phyloP scores from a whole-genome alignment of 1,139 yeast species.

The Hanseniaspora uvarum region DNA sequence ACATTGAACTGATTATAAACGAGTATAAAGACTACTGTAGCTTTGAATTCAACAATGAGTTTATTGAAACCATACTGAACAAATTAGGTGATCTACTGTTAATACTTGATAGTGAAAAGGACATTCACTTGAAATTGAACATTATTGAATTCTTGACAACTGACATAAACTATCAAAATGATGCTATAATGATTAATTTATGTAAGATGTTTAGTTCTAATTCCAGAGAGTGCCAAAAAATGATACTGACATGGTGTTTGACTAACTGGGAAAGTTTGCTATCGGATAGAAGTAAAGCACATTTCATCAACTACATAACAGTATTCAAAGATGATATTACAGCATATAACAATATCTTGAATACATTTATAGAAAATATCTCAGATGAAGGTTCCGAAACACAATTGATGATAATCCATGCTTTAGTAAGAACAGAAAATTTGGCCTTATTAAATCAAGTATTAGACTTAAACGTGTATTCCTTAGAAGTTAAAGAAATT shows the following conservation, averaged over 20 bases:
- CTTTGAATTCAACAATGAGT: conserved; percentile 85
- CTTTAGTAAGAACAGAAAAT: conserved; percentile 5
- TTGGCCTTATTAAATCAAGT: neutral
- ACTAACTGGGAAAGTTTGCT: conserved; percentile 10
- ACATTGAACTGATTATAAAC: conserved; percentile 41
- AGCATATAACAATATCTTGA: neutral
- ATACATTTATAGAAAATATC: neutral
- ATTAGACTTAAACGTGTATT: neutral
- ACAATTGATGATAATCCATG: conserved; percentile 5
- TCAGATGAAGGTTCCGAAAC: conserved; percentile 16
- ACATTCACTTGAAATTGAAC: neutral
- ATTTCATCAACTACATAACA: conserved; percentile 8
- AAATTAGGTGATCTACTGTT: conserved; percentile 8
- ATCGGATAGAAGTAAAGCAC: conserved; percentile 7
- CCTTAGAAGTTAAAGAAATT: conserved; percentile 7
- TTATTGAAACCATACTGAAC: conserved; percentile 43
- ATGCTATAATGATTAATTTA: conserved; percentile 13
- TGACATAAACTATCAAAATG: conserved; percentile 15
- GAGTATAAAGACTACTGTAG: conserved; percentile 80
- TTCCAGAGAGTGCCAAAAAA: conserved; percentile 1
- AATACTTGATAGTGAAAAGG: conserved; percentile 5
- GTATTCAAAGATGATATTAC: neutral
- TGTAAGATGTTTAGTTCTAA: neutral
- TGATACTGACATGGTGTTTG: conserved; percentile 11
- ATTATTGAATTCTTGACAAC: conserved; percentile 11